phyloP scores from a whole-genome alignment of 768 basidiomycete genomes.

The Phanerodontia chrysosporium region DNA sequence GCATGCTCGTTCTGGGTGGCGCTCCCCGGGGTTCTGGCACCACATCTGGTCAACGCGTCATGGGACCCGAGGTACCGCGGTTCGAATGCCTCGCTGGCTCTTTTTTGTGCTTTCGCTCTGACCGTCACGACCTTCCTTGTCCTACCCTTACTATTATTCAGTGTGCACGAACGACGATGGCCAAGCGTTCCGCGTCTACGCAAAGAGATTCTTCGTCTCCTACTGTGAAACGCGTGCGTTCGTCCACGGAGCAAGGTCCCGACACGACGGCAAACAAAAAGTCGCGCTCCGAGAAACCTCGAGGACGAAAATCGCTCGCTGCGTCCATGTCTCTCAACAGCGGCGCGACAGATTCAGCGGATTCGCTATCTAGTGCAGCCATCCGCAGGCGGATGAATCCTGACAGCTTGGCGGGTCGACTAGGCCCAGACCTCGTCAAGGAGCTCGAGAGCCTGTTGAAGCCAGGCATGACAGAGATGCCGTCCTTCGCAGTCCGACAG shows the following conservation, averaged over 20 bases:
- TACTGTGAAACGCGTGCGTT: background rate
- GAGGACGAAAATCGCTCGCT: background rate
- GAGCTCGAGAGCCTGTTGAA: slow-evolving; percentile 71
- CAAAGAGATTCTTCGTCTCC: background rate
- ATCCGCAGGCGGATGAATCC: slow-evolving; percentile 54
- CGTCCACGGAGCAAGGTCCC: background rate
- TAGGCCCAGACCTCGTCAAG: slow-evolving; percentile 61
- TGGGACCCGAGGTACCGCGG: background rate
- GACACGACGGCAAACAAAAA: background rate
- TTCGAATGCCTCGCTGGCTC: background rate
- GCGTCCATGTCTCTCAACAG: background rate
- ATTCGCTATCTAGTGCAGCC: background rate
- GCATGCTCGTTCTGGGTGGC: background rate
- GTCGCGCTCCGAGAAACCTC: background rate
- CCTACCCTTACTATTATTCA: background rate
- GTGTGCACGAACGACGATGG: background rate
- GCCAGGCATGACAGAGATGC: slow-evolving; percentile 71
- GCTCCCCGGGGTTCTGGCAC: slow-evolving; percentile 1
- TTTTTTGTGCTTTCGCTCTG: background rate
- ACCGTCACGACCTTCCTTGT: background rate
- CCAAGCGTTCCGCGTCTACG: background rate
- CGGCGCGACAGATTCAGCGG: background rate
- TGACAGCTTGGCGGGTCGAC: slow-evolving; percentile 60
- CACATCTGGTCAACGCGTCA: background rate
- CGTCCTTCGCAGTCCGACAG: slow-evolving; percentile 63